Evolutionary conservation across 257 asterid species (phyloP).

Genomic region (Rubia yunnanensis): DNA sequence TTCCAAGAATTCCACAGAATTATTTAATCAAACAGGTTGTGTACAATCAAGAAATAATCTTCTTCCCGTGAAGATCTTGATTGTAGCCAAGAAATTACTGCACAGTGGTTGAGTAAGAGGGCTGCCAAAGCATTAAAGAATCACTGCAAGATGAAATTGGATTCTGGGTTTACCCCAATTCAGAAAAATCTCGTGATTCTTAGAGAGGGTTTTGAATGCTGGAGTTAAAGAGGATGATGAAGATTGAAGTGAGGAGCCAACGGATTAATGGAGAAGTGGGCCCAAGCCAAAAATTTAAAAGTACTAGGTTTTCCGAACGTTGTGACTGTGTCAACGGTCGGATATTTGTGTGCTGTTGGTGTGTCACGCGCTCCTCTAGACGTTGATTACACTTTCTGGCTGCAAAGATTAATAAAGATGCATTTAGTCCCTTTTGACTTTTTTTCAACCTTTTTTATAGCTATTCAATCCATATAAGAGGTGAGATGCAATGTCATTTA

Average conservation of each 20-base stretch:
- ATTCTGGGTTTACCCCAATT: background rate
- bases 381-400: background rate
- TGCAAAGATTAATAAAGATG: background rate
- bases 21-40: slow-evolving; percentile 3
- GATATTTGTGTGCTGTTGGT: slow-evolving; percentile 1
- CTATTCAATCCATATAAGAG: background rate
- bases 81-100: background rate
- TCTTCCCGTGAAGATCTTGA: too few species aligned
- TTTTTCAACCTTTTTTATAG: too few species aligned
- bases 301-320: slow-evolving; percentile 18
- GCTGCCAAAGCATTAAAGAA: slow-evolving; percentile 2
- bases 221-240: background rate
- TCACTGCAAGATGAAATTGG: background rate
- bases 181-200: background rate
- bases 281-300: background rate
- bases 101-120: background rate
- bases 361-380: background rate
- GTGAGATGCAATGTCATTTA: background rate
- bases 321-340: slow-evolving; percentile 26
- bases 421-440: background rate
- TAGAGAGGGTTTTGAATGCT: background rate
- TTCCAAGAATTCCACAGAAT: background rate
- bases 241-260: slow-evolving; percentile 2
- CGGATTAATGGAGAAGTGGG: slow-evolving; percentile 16
- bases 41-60: background rate